Base-by-base conservation (phyloP, 139 green algal genomes). In the Trebouxia sp. region DNA sequence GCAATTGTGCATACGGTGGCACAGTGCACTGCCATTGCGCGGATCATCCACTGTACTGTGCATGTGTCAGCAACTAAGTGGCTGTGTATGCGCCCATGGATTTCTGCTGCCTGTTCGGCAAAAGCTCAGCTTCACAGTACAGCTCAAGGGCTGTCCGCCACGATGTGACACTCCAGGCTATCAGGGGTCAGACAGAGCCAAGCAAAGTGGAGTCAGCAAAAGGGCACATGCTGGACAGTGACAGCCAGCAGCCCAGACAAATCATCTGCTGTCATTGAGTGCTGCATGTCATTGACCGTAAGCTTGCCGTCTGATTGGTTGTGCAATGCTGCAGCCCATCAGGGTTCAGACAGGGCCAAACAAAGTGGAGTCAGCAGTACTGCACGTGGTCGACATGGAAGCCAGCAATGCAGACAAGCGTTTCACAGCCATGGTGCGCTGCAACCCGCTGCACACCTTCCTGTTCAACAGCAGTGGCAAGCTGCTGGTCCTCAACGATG, bases 301-400 rank as follows among this genome's bases (percentile, higher is more conserved):
- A n/a, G n/a, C n/a, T n/a, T n/a, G n/a, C n/a, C n/a, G n/a, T n/a
- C n/a, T n/a, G n/a, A n/a, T n/a, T n/a, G n/a, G n/a, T n/a, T n/a
- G n/a, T n/a, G n/a, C n/a, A n/a, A n/a, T 45, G 35, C 15, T 72
- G 62, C 62, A 72, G 62, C 62, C 62, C 8, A 72, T 72, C 62
- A 72, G 12, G 32, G 35, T 72, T 14, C 62, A 72, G 62, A 72
- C 62, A 42, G 32, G 20, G 37, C 32, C 62, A 30, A 35, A 35
- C 32, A 72, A 42, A 30, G 30, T 43, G 32, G 62, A 72, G 32
- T 72, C 62, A 45, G 62, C 62, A 35, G 43, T 72, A 32, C 42
- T 72, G 62, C 62, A 72, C 28, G 62, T 72, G 3, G 37, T 72
- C 5, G 32, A 72, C 32, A 72, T 72, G 62, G 62, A 72, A 35